Conservation (phyloP, 148 eudicot species). For the Rhododendron kiyosumense region DNA sequence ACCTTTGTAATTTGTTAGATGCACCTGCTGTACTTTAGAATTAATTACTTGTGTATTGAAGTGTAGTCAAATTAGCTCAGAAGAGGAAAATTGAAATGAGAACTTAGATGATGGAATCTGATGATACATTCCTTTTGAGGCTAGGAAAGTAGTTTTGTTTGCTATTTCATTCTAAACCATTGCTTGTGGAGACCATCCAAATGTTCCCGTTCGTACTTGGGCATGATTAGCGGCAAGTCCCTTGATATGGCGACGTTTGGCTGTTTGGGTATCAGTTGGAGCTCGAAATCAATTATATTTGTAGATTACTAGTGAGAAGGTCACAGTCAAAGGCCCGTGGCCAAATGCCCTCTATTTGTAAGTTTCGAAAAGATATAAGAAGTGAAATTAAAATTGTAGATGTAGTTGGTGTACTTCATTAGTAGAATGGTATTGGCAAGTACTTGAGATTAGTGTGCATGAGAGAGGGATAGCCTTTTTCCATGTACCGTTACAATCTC, state of each 20-base stretch:
- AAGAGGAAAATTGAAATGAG: neutral
- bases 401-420: too few species aligned
- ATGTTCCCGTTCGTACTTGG: neutral
- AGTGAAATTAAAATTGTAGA: too few species aligned
- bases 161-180: neutral
- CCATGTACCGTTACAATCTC: too few species aligned
- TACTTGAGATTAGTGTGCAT: too few species aligned
- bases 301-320: too few species aligned
- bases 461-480: too few species aligned
- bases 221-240: neutral
- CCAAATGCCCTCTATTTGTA: too few species aligned
- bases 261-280: too few species aligned
- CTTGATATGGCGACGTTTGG: neutral
- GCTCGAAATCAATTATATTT: too few species aligned
- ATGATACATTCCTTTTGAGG: neutral
- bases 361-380: too few species aligned
- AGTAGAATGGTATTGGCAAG: too few species aligned
- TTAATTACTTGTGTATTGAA: neutral
- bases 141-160: neutral
- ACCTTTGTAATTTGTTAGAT: neutral
- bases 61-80: neutral
- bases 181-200: neutral
- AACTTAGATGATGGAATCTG: neutral
- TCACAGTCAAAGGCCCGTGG: too few species aligned
- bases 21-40: neutral